Percentiles rank a stretch among this genome's conserved stretches.
These are phyloP conservation scores for Trichoderma koningiopsis DNA, from an alignment of 2,329 filamentous ascomycete genomes.

Conservation along the genomic window DNA sequence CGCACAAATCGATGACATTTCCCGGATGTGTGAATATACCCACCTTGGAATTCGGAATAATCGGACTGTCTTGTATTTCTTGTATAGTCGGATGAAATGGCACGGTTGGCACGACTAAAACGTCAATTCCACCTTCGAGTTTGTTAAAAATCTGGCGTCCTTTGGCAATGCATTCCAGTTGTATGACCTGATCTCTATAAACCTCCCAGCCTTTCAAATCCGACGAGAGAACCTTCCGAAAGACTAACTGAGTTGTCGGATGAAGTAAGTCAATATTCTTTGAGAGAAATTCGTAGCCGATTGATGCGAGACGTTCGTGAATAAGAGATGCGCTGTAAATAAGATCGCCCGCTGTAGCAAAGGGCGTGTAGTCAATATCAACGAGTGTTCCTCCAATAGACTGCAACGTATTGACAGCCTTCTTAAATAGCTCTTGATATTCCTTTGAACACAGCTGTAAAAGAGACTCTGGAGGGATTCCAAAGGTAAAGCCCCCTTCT, in stretches of 20 bases:
- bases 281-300: conserved; percentile 2
- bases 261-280: conserved; percentile 5
- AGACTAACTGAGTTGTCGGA: not conserved
- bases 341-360: conserved; percentile 8
- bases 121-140: conserved; percentile 8
- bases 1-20: conserved; percentile 14
- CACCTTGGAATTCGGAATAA: not conserved
- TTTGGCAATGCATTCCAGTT: not conserved
- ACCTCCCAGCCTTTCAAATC: conserved; percentile 2
- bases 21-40: not conserved
- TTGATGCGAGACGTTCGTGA: conserved; percentile 16
- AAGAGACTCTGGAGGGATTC: not conserved
- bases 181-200: conserved; percentile 4
- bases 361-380: conserved; percentile 4
- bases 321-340: conserved; percentile 8
- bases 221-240: not conserved
- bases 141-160: not conserved
- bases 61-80: not conserved
- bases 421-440: not conserved
- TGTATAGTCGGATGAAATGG: conserved; percentile 10
- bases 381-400: not conserved
- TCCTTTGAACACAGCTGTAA: not conserved
- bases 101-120: conserved; percentile 6
- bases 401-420: not conserved
- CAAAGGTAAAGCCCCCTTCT: conserved; percentile 11